Base-by-base conservation (phyloP, 2,329 filamentous ascomycete species). In the Drechslera avenae region DNA sequence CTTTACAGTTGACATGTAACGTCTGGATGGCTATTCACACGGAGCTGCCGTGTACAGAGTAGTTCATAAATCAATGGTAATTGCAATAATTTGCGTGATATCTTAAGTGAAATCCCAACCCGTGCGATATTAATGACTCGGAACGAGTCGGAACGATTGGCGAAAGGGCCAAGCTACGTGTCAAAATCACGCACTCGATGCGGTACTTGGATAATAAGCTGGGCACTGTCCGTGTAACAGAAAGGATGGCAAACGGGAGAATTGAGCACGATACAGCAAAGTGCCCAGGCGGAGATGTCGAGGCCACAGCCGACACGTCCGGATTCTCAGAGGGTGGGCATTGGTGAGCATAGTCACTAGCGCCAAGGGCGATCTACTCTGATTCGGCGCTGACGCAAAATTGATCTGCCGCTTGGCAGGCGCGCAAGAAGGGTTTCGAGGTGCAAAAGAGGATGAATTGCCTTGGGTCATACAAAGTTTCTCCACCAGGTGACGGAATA, bases 281-380 rank as follows among this genome's bases (percentile, higher is more conserved):
- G 28, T 54, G 56, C 50, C 50, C 48, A 56, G 58, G 41, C 48
- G 46, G 39, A 50, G 30, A 50, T 46, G 39, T 18, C 26, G 28
- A 35, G 23, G 32, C 26, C 44, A 47, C 39, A 40, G 52, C 46
- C 46, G 41, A 52, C 39, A 50, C 23, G 35, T 42, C 40, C 46
- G 50, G 47, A 46, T 35, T 31, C 30, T 26, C 23, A 42, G 50
- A 50, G 45, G 30, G 42, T 37, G 39, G 32, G 42, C 40, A 34
- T 8, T 41, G 39, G 42, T 34, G 39, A 33, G 42, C 37, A 33
- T 12, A 35, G 39, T 33, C 41, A 48, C 50, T 50, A 56, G 51
- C 43, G 54, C 57, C 54, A 52, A 60, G 57, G 33, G 44, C 37
- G 43, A 57, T 60, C 57, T 53, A 43, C 54, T 46, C 39, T 26